Base-by-base conservation (phyloP, 208 protist genomes). In the Leishmania aethiopica region DNA sequence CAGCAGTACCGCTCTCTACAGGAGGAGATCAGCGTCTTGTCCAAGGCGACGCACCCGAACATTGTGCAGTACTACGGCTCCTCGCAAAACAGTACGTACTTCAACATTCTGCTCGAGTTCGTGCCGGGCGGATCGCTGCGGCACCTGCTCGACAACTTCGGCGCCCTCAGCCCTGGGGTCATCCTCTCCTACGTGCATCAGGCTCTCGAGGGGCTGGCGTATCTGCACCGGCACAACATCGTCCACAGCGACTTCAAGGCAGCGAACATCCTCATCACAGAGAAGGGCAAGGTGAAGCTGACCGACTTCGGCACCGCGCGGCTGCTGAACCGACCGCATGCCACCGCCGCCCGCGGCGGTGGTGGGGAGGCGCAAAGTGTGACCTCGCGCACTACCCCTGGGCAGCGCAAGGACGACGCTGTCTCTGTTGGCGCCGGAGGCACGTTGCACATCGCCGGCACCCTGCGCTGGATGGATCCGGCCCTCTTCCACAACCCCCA, bases 21-120 rank as follows among this genome's bases (percentile, higher is more conserved):
- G 83, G 93, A 97, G 87, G 93, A 98, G 81, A 98, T 98, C 77
- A 95, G 91, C 78, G 92, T 98, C 51, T 84, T 98, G 32, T 95
- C 92, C n/a, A 95, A 96, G 83, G 94, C 94, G 59, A 88, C 89
- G 40, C 95, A 98, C 79, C 92, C 92, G 40, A 98, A 98, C 80
- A 97, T 98, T 80, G 95, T 98, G 77, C 93, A 92, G 82, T 98
- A 98, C 92, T 94, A 94, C 81, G 94, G 96, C 74, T 93, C 90
- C 47, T 96, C 92, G 35, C 90, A 95, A 83, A 96, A 96, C 83
- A 82, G 84, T 28, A 84, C 78, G 15, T 96, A 97, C 85, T 96
- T 98, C 86, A 97, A 96, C 82, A 97, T 98, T 90, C 85, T 98
- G 42, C 88, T 98, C 15, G 94, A 98, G 89, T 98, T 97, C 79